Percentiles rank a stretch among this genome's conserved stretches.
Evolutionary conservation across 176 grass and related monocot genomes (phyloP).

Genomic region (Aegilops sharonensis): DNA sequence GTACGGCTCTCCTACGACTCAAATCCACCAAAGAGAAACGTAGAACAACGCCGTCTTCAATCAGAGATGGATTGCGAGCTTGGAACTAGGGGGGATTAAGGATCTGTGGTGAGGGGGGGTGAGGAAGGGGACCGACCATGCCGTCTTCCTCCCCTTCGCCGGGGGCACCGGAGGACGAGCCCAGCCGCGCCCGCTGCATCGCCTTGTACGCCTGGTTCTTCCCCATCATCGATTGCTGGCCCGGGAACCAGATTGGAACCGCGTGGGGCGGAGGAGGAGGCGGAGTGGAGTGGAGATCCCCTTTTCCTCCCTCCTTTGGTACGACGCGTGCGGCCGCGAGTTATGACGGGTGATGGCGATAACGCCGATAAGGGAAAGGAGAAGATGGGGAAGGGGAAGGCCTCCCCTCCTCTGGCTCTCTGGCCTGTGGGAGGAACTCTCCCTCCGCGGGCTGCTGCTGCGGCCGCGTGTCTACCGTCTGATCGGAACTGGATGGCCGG

Average conservation of each 20-base stretch:
- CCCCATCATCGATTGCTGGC: constrained; percentile 50
- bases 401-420: not conserved
- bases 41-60: no score
- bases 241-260: constrained; percentile 28
- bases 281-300: constrained; percentile 18
- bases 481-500: not conserved
- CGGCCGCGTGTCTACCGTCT: not conserved
- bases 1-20: no score
- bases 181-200: constrained; percentile 91
- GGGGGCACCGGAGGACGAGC: constrained; percentile 69
- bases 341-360: constrained; percentile 32
- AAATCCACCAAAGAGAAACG: no score
- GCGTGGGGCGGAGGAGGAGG: not conserved
- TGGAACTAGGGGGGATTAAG: not conserved
- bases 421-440: not conserved
- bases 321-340: constrained; percentile 24
- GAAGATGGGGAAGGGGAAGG: not conserved
- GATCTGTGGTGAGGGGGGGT: constrained; percentile 17
- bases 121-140: constrained; percentile 99
- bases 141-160: constrained; percentile 85
- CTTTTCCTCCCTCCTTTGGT: not conserved
- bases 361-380: constrained; percentile 19
- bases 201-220: constrained; percentile 99
- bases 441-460: not conserved
- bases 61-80: not conserved